Conservation (phyloP, 2,329 filamentous ascomycete species). For the Diplodia seriata region DNA sequence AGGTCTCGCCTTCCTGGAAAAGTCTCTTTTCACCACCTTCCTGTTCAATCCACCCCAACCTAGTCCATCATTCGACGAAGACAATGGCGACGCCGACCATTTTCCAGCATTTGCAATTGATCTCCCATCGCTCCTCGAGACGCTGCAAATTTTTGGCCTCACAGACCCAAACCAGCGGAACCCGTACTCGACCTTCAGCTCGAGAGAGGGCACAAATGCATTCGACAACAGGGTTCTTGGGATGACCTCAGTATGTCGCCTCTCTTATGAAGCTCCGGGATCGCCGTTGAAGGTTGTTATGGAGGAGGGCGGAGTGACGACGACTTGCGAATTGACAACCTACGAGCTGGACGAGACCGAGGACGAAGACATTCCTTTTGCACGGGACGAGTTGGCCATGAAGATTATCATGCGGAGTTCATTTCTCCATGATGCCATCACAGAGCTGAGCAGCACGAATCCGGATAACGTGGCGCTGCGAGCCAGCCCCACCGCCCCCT, state of each 20-base stretch:
- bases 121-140: conserved; percentile 85
- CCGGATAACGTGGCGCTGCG: conserved; percentile 75
- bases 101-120: conserved; percentile 85
- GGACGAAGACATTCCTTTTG: conserved; percentile 84
- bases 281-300: conserved; percentile 83
- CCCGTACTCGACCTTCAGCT: conserved; percentile 44
- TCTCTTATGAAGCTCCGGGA: conserved; percentile 77
- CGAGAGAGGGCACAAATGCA: conserved; percentile 63
- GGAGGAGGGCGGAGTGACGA: conserved; percentile 84
- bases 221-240: conserved; percentile 85
- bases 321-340: conserved; percentile 87
- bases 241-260: conserved; percentile 82
- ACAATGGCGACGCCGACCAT: conserved; percentile 49
- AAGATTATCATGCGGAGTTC: conserved; percentile 93
- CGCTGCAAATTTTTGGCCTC: conserved; percentile 91
- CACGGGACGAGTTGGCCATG: conserved; percentile 78
- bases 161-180: conserved; percentile 43
- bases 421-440: conserved; percentile 74
- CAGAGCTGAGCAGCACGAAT: conserved; percentile 71
- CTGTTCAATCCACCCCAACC: conserved; percentile 63
- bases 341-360: conserved; percentile 68
- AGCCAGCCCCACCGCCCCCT: conserved; percentile 49
- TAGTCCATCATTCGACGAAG: conserved; percentile 36
- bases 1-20: conserved; percentile 85
- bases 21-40: conserved; percentile 86